Base-by-base conservation (phyloP, 2,329 filamentous ascomycete species). In the Stromatinia cepivora region DNA sequence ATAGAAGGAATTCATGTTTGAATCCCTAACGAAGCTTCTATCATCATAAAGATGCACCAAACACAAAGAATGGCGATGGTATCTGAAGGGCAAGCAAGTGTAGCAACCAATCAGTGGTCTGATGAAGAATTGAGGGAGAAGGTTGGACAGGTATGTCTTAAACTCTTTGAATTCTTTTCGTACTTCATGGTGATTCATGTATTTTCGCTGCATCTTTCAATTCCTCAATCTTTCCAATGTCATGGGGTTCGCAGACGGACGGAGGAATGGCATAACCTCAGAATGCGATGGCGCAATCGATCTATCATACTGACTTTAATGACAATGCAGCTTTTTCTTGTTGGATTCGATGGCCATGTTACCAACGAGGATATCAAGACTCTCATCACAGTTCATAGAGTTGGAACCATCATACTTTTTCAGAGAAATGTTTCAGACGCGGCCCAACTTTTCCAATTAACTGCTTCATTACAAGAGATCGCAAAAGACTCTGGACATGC, bases 381-480 rank as follows among this genome's bases (percentile, higher is more conserved):
- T 10, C 72, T 83, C 61, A 82, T 82, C 62, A 78, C 75, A 25
- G 79, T 78, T 5, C 79, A 81, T 71, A 79, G 80, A 48, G 71
- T 83, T 42, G 82, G 81, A 25, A 77, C 79, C 0, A 75, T 83
- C 59, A 78, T 83, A 28, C 75, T 83, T 1, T 83, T 82, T 69
- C 77, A 79, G 22, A 76, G 81, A 22, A 82, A 83, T 71, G 75
- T 82, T n/a, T 71, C 75, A 28, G 78, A 74, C 74, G 79, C 78
- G 3, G 71, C 72, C 4, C 81, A 83, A 70, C 76, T 83, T n/a
- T 75, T 78, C 70, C 77, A 79, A 68, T 69, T 77, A n/a, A 76
- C 57, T 1, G 74, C 79, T 4, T 77, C 78, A 45, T 77, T 83
- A 2, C 81, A 83, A 75, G 72, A 78, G 46, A 78, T 80, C 66